These are phyloP conservation scores for Podospora comata DNA, from an alignment of 495 filamentous ascomycete genomes.

Conservation along the genomic window DNA sequence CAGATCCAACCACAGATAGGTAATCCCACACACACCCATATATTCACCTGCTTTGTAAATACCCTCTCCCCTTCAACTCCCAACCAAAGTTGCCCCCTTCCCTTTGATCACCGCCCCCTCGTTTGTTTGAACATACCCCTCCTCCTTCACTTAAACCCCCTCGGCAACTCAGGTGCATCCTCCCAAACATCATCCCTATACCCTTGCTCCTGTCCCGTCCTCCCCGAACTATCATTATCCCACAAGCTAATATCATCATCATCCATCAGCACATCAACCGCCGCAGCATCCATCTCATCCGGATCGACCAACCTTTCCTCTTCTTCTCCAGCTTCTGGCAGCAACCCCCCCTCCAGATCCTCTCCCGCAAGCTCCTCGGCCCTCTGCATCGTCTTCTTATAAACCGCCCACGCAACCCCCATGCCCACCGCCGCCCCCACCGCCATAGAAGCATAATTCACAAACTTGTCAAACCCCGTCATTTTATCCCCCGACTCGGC, in stretches of 20 bases:
- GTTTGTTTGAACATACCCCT: neutral
- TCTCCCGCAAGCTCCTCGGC: slow-evolving; percentile 70
- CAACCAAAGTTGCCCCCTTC: neutral
- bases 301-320: slow-evolving; percentile 27
- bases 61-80: neutral
- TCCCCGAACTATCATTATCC: slow-evolving; percentile 39
- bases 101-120: neutral
- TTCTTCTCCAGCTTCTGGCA: slow-evolving; percentile 24
- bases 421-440: slow-evolving; percentile 68
- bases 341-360: slow-evolving; percentile 38
- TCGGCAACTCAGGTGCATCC: neutral
- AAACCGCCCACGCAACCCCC: slow-evolving; percentile 79
- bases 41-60: neutral
- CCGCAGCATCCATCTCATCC: slow-evolving; percentile 41
- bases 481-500: slow-evolving; percentile 62
- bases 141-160: slow-evolving; percentile 7
- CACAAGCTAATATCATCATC: slow-evolving; percentile 62
- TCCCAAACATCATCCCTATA: neutral
- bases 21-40: no score
- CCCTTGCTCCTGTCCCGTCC: slow-evolving; percentile 34
- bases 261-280: slow-evolving; percentile 32
- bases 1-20: neutral
- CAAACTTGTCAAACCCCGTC: slow-evolving; percentile 60
- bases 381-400: slow-evolving; percentile 76
- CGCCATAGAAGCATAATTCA: slow-evolving; percentile 78